A percentile compares a stretch with the other conserved stretches of the same genome.
phyloP scores from a whole-genome alignment of 306 rosid species.

The Acacia crassicarpa region DNA sequence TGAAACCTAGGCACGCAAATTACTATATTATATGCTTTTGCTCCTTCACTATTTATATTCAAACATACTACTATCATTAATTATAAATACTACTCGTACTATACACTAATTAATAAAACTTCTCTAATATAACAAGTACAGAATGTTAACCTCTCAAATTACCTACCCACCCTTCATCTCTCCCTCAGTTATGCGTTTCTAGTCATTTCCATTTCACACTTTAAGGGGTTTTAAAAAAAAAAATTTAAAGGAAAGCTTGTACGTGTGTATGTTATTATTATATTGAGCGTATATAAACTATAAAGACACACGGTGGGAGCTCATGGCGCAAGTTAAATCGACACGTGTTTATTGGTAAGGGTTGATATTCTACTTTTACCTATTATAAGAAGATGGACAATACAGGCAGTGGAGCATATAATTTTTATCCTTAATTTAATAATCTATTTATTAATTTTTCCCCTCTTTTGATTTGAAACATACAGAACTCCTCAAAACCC shows the following conservation, averaged over 20 bases:
- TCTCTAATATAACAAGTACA: not conserved
- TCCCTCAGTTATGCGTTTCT: not conserved
- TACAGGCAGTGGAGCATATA: not conserved
- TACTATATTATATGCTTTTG: conserved; percentile 8
- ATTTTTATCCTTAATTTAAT: not conserved
- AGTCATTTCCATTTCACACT: not conserved
- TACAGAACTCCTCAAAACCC: conserved; percentile 12
- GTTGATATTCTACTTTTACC: not conserved
- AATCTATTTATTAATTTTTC: not conserved
- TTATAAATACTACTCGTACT: not conserved
- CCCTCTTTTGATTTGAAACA: not conserved
- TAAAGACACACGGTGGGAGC: not conserved
- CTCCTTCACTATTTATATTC: not conserved
- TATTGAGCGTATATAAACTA: not conserved
- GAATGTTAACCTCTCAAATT: conserved; percentile 22
- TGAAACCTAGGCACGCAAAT: conserved; percentile 50
- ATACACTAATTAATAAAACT: not conserved
- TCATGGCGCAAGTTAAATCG: not conserved
- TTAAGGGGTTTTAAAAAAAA: no score
- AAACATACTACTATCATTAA: not conserved
- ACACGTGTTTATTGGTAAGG: not conserved
- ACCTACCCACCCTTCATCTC: conserved; percentile 22
- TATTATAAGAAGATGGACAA: not conserved
- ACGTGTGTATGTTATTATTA: not conserved
- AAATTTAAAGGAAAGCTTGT: not conserved